Evolutionary conservation across 2,329 filamentous ascomycete genomes (phyloP).

Genomic region (Apiospora hydei): DNA sequence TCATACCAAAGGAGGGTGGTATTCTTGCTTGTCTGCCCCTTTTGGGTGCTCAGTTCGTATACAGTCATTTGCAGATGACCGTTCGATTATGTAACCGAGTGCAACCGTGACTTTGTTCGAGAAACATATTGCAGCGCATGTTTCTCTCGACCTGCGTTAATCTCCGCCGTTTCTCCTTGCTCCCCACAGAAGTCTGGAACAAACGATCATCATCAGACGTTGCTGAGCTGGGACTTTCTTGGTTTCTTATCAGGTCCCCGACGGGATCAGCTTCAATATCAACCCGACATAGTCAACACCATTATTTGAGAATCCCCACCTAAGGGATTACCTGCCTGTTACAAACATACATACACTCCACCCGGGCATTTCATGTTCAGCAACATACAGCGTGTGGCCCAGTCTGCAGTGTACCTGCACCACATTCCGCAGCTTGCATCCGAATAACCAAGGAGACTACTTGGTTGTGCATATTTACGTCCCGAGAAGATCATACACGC

Average conservation of each 20-base stretch:
- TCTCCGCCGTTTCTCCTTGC: not conserved
- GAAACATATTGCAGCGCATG: not conserved
- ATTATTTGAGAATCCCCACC: not conserved
- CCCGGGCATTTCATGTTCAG: not conserved
- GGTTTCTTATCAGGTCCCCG: not conserved
- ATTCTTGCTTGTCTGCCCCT: not conserved
- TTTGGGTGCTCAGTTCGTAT: not conserved
- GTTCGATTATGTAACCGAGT: not conserved
- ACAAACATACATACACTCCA: slow-evolving; percentile 11
- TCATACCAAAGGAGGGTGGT: not conserved
- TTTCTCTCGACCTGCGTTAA: not conserved
- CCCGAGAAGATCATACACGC: slow-evolving; percentile 5
- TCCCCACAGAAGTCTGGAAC: slow-evolving; percentile 7
- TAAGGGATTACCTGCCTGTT: not conserved
- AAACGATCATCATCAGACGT: not conserved
- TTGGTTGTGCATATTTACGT: not conserved
- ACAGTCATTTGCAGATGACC: not conserved
- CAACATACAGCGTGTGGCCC: not conserved
- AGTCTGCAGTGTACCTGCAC: not conserved
- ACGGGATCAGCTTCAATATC: not conserved
- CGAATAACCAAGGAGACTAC: not conserved
- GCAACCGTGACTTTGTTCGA: slow-evolving; percentile 1
- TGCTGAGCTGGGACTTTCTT: not conserved
- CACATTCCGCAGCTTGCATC: not conserved
- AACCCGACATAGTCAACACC: not conserved